Base-by-base conservation (phyloP, 148 eudicot genomes). In the Rhododendron mucronatum region DNA sequence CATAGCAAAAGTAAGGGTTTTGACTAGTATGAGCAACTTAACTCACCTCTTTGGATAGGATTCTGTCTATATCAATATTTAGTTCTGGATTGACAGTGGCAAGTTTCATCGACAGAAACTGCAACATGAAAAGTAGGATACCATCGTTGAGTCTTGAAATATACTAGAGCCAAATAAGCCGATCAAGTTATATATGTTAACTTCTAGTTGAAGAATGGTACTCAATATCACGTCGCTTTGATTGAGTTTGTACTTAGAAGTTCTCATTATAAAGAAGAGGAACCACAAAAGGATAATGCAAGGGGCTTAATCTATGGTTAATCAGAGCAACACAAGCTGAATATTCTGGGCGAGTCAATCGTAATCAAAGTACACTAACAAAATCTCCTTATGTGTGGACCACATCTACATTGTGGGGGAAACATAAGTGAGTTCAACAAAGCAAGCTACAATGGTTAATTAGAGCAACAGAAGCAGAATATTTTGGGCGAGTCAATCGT, bases 91-190 rank as follows among this genome's bases (percentile, higher is more conserved):
- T 95, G 76, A 96, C 98, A n/a, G 99, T 92, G n/a, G 99, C 95
- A 41, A 96, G 99, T 89, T 96, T 96, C 99, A 95, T 95, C 9
- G 99, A 96, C 69, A 96, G 88, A 90, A 96, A 96, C 99, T 96
- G 98, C 90, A 92, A 78, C n/a, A 75, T 81, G 35, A 89, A 41
- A 82, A 35, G 18, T 73, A 7, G 18, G 7, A 18, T 14, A 84
- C 81, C 85, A 53, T 77, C 55, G 23, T 45, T 78, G 74, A 67
- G 44, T 61, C n/a, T 5, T 39, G 21, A 28, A 73, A 74, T 12
- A 77, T 14, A 47, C 13, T 26, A 44, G 37, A 76, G 69, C 33
- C 55, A 75, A 39, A 47, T 16, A 2, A 35, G 13, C 50, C 9
- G 33, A 76, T 74, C 69, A 35, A 73, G 26, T 73, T 26, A 50